A percentile compares a stretch with the other conserved stretches of the same genome.
Conservation (phyloP, 2,329 filamentous ascomycete genomes). For the Cladophialophora yegresii region DNA sequence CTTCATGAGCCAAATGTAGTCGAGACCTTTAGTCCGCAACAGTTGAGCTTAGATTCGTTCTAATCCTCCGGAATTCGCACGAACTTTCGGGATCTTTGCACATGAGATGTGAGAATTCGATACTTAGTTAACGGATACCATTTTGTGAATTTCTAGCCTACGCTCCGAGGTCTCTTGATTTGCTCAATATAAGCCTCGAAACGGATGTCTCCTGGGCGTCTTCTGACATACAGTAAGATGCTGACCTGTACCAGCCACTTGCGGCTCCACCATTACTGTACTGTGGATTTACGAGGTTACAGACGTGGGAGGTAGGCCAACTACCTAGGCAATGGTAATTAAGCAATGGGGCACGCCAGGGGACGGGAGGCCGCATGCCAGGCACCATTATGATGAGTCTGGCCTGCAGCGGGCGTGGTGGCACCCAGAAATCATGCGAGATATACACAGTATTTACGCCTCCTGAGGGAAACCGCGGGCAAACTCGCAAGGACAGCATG, state of each 20-base stretch:
- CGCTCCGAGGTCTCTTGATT: not conserved
- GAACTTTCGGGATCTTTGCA: not conserved
- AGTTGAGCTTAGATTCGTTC: not conserved
- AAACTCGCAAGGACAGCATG: not conserved
- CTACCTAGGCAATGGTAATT: slow-evolving; percentile 1
- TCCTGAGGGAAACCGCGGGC: too few relatives aligned
- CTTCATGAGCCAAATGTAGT: not conserved
- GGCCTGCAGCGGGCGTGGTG: not conserved
- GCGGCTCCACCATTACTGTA: slow-evolving; percentile 10
- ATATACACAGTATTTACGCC: slow-evolving; percentile 7
- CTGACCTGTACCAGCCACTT: slow-evolving; percentile 15
- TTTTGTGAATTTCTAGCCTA: not conserved
- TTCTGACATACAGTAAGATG: slow-evolving; percentile 30
- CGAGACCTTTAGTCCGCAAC: not conserved
- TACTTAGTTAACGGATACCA: not conserved
- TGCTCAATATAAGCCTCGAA: not conserved
- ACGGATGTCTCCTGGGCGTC: not conserved
- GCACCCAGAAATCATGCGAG: slow-evolving; percentile 1
- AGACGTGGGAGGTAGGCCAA: too few relatives aligned
- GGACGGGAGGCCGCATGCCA: slow-evolving; percentile 9
- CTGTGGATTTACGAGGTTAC: slow-evolving; percentile 10
- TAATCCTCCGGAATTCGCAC: not conserved
- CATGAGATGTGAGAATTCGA: not conserved
- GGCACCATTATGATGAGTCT: slow-evolving; percentile 5
- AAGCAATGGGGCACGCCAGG: not conserved